Percentiles rank a stretch among this genome's conserved stretches.
Evolutionary conservation across 768 basidiomycete species (phyloP).

Genomic region (Paxillus rubicundulus): DNA sequence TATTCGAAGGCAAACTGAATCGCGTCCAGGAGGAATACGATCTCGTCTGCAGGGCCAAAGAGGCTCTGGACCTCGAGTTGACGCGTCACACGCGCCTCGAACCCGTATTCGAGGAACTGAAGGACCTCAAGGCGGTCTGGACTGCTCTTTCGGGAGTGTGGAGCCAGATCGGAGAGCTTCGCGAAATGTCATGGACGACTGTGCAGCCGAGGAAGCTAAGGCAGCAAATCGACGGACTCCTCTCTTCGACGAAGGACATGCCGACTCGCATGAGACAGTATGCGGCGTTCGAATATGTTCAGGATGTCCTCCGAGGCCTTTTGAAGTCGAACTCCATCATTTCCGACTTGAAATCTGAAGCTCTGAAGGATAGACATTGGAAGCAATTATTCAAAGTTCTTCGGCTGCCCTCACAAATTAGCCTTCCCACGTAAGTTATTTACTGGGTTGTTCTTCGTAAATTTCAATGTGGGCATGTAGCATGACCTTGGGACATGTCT

Average conservation of each 20-base stretch:
- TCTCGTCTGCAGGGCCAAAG: constrained; percentile 93
- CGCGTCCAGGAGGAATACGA: constrained; percentile 94
- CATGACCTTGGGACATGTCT: constrained; percentile 95
- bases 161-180: constrained; percentile 86
- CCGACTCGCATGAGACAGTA: constrained; percentile 99
- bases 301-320: constrained; percentile 80
- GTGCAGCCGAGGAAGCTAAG: constrained; percentile 94
- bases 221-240: constrained; percentile 87
- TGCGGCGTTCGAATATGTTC: constrained; percentile 97
- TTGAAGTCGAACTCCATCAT: constrained; percentile 89
- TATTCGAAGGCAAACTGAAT: constrained; percentile 88
- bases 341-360: constrained; percentile 95
- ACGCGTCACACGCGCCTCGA: constrained; percentile 87
- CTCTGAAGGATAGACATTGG: constrained; percentile 97
- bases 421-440: constrained; percentile 61
- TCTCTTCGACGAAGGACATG: constrained; percentile 97
- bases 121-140: constrained; percentile 98
- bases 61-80: constrained; percentile 92
- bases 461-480: constrained; percentile 38
- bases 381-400: constrained; percentile 93
- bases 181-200: constrained; percentile 87
- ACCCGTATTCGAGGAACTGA: constrained; percentile 92
- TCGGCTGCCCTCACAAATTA: constrained; percentile 70
- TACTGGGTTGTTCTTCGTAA: constrained; percentile 10
- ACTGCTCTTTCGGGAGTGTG: constrained; percentile 97